Percentiles rank a stretch among this genome's conserved stretches.
Evolutionary conservation across 192 early-diverging fungal genomes (phyloP).

Genomic region (Entomortierella lignicola): DNA sequence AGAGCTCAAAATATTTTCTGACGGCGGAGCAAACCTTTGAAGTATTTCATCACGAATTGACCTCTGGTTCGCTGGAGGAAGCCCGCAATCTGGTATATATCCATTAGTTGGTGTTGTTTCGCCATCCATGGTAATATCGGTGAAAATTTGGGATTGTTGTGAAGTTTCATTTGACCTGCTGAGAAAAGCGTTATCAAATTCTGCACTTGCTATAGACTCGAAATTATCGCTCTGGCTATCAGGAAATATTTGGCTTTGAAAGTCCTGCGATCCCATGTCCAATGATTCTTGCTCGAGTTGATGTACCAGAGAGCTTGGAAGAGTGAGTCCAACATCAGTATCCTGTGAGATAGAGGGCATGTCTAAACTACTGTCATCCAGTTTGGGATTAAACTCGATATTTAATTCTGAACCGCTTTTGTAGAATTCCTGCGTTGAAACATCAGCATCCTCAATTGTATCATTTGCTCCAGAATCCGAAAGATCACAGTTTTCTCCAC

Average conservation of each 20-base stretch:
- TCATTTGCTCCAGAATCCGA: background rate
- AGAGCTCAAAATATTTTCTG: background rate
- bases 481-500: no score
- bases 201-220: constrained; percentile 18
- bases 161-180: constrained; percentile 1
- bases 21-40: no score
- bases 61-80: background rate
- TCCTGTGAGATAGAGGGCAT: background rate
- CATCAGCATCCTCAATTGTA: background rate
- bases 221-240: constrained; percentile 27
- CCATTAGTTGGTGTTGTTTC: background rate
- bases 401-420: background rate
- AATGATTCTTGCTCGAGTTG: constrained; percentile 5
- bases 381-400: background rate
- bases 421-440: background rate
- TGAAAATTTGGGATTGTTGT: background rate
- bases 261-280: background rate
- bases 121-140: background rate
- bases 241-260: constrained; percentile 13
- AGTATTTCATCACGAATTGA: background rate
- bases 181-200: background rate
- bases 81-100: no score
- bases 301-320: constrained; percentile 10
- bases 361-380: background rate
- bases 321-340: background rate